A percentile compares a stretch with the other conserved stretches of the same genome.
Conservation (phyloP, 805 yeast species). For the Ogataea methanolica region DNA sequence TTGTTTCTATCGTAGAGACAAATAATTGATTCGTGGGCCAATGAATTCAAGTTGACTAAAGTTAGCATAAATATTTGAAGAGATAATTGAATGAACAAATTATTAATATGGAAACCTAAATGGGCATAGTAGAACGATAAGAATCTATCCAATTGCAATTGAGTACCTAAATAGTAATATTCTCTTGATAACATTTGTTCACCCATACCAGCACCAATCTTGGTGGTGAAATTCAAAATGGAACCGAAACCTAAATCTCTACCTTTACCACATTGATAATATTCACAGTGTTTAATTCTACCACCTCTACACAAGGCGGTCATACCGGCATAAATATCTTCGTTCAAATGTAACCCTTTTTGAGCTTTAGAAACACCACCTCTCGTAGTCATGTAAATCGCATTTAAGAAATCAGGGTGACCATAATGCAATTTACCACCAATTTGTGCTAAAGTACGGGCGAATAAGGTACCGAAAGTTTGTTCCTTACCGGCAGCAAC, state of each 20-base stretch:
- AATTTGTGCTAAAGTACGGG: slow-evolving; percentile 77
- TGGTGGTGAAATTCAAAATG: slow-evolving; percentile 78
- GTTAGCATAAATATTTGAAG: slow-evolving; percentile 69
- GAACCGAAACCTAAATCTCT: slow-evolving; percentile 87
- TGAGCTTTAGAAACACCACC: slow-evolving; percentile 89
- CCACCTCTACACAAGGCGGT: slow-evolving; percentile 81
- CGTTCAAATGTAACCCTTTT: slow-evolving; percentile 79
- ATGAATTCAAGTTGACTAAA: slow-evolving; percentile 63
- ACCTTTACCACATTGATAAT: slow-evolving; percentile 88
- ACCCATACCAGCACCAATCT: slow-evolving; percentile 93
- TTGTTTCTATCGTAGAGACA: slow-evolving; percentile 62
- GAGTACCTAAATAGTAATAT: slow-evolving; percentile 77
- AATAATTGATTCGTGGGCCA: slow-evolving; percentile 65
- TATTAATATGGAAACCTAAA: slow-evolving; percentile 82
- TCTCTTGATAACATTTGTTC: slow-evolving; percentile 85
- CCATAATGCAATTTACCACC: slow-evolving; percentile 88
- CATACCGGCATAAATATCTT: slow-evolving; percentile 89
- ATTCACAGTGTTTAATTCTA: slow-evolving; percentile 81
- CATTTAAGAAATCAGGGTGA: slow-evolving; percentile 80
- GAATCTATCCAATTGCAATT: slow-evolving; percentile 75
- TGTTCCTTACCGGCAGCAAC: slow-evolving; percentile 91
- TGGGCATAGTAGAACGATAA: slow-evolving; percentile 82
- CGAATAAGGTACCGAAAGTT: slow-evolving; percentile 80
- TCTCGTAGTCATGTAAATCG: slow-evolving; percentile 74
- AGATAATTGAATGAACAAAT: slow-evolving; percentile 71